Evolutionary conservation across 345 rosid species (phyloP), one percentile per base, ranked within the genome.

Genomic region (Camelina hispida): DNA sequence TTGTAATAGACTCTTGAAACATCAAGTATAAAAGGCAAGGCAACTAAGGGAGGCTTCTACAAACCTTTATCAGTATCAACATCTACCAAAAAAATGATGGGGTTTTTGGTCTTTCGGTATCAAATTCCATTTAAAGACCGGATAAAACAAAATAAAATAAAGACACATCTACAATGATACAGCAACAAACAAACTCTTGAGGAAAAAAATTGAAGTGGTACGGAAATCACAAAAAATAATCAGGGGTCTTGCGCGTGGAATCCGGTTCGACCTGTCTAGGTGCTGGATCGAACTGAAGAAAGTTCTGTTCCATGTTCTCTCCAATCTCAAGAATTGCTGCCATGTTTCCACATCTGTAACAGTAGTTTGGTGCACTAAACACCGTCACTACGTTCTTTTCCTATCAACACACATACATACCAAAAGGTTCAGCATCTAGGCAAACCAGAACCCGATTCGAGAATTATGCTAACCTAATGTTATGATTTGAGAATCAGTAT

Each of bases 301-400:
- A 79, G 62, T 74, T 79, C 47, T 79, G 82, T 40, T 74, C 82
- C 82, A 74, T 79, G 18, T 74, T 74, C 47, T 79, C 82, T 16
- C 76, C 79, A 62, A 79, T 70, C 64, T 79, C 82, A 42, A 79
- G 76, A 7, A 79, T 79, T 30, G 82, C 79, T 28, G 82, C 79
- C 82, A 79, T 79, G 75, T 79, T 79, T 14, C 82, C 82, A 65
- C 82, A 79, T 62, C 82, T 66, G 64, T 79, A 79, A 62, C 82
- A 79, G 62, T 79, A 79, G 75, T 79, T 79, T 22, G 82, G 82
- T 56, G 82, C 79, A 65, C 82, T 79, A 50, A 79, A 79, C 71
- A 79, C 79, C 2, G 82, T 79, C 17, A 79, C 82, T 12, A 79
- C 82, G 37, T 75, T 79, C 65, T 79, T 74, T 9, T 79, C 82